Conservation (phyloP, 1,284 basidiomycete genomes). For the Apiotrichum laibachii region DNA sequence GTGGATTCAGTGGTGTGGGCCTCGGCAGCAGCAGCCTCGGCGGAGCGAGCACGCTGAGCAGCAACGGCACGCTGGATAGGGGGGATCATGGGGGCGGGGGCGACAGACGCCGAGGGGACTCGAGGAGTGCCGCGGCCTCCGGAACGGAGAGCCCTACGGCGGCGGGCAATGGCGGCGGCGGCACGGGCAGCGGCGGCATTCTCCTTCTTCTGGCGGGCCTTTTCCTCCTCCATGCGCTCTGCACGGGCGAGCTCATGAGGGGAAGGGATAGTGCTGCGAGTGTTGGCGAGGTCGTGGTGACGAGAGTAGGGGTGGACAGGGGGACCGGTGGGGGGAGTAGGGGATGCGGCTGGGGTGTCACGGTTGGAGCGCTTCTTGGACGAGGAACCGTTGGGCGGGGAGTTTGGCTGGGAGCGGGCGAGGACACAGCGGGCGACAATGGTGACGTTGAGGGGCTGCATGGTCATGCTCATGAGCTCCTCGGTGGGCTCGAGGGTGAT, state of each 20-base stretch:
- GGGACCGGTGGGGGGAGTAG: constrained; percentile 8
- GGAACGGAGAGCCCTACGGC: constrained; percentile 18
- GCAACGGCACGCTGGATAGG: constrained; percentile 23
- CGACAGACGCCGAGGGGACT: constrained; percentile 10
- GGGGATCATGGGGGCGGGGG: constrained; percentile 21
- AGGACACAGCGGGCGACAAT: constrained; percentile 35
- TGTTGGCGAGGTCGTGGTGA: constrained; percentile 33
- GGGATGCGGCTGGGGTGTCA: constrained; percentile 20
- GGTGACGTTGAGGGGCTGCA: constrained; percentile 31
- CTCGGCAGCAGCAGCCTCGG: constrained; percentile 16
- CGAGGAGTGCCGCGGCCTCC: constrained; percentile 12
- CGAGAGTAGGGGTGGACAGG: constrained; percentile 36
- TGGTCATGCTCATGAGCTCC: constrained; percentile 17
- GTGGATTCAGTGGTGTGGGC: constrained; percentile 9
- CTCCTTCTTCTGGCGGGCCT: constrained; percentile 32
- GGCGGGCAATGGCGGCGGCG: constrained; percentile 25
- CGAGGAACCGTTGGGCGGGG: constrained; percentile 3
- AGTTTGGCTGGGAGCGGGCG: constrained; percentile 13
- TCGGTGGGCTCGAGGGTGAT: constrained; percentile 5
- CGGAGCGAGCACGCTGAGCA: constrained; percentile 18
- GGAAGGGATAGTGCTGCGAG: constrained; percentile 31
- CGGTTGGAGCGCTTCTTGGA: constrained; percentile 16
- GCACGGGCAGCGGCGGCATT: constrained; percentile 32
- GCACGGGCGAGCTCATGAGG: constrained; percentile 30
- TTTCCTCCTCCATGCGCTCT: constrained; percentile 30